Percentiles rank a stretch among this genome's conserved stretches.
Conservation (phyloP, 768 basidiomycete species). For the Trametes punicea region DNA sequence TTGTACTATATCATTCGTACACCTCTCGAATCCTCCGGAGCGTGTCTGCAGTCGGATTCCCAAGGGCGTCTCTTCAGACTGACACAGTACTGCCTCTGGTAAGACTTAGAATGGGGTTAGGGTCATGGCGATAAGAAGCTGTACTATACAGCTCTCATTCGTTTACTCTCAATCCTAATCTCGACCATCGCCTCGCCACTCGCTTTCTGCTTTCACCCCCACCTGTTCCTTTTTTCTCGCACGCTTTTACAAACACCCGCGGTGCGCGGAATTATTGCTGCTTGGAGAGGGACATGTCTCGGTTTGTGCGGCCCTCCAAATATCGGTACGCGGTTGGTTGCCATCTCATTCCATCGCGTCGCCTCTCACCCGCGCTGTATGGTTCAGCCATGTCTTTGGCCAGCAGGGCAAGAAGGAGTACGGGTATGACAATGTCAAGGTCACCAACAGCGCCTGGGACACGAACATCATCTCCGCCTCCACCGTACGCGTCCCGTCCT, state of each 20-base stretch:
- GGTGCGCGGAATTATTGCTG: not conserved
- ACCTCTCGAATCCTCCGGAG: not conserved
- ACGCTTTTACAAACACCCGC: not conserved
- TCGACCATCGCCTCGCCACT: not conserved
- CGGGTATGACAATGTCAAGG: conserved; percentile 76
- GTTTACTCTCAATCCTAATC: not conserved
- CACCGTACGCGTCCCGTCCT: conserved; percentile 47
- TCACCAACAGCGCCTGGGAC: conserved; percentile 92
- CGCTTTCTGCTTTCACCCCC: not conserved
- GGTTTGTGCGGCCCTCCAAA: conserved; percentile 25
- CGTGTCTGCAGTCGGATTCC: not conserved
- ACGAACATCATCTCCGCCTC: conserved; percentile 90
- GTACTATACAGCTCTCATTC: not conserved
- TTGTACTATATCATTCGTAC: not conserved
- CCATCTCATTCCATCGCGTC: not conserved
- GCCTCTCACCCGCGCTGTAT: not conserved
- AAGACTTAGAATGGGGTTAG: not conserved
- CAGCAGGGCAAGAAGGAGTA: conserved; percentile 84
- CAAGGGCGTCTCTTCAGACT: not conserved
- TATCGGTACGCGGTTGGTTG: conserved; percentile 19
- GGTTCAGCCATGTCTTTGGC: conserved; percentile 83
- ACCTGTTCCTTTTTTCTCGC: not conserved
- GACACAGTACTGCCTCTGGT: not conserved
- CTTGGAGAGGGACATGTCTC: conserved; percentile 17
- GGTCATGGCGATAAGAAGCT: not conserved